Evolutionary conservation across 768 basidiomycete species (phyloP).

Genomic region (Amanita inopinata): DNA sequence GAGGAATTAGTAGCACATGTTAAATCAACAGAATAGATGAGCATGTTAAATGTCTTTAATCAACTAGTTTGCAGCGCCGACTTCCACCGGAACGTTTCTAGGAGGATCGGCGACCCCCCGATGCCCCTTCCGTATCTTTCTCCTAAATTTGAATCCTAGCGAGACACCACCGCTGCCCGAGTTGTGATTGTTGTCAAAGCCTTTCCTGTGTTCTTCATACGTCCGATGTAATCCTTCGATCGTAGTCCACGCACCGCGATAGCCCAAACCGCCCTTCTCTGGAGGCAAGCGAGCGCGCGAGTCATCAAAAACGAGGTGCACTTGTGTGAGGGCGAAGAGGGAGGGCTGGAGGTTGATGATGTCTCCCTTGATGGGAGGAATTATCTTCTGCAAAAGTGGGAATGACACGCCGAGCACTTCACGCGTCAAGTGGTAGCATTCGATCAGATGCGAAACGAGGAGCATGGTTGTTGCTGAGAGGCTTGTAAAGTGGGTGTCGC

Average conservation of each 20-base stretch:
- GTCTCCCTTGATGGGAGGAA: conserved; percentile 40
- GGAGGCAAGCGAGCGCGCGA: conserved; percentile 50
- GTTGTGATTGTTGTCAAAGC: conserved; percentile 26
- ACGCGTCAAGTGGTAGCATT: conserved; percentile 42
- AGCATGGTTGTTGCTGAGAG: conserved; percentile 60
- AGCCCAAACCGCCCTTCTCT: conserved; percentile 53
- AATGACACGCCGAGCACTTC: conserved; percentile 24
- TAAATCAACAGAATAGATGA: too few relatives aligned
- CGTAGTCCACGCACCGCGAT: conserved; percentile 48
- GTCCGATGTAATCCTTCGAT: conserved; percentile 50
- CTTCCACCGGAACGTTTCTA: not conserved
- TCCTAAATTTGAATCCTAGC: conserved; percentile 27
- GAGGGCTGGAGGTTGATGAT: conserved; percentile 50
- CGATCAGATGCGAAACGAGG: conserved; percentile 48
- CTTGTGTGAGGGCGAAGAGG: conserved; percentile 39
- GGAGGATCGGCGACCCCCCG: not conserved
- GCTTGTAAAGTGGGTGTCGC: conserved; percentile 42
- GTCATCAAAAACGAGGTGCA: conserved; percentile 57
- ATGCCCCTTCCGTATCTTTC: not conserved
- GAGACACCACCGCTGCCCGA: conserved; percentile 36
- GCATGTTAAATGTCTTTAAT: too few relatives aligned
- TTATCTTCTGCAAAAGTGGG: conserved; percentile 23
- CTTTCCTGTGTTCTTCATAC: conserved; percentile 35
- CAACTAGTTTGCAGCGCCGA: too few relatives aligned
- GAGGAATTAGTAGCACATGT: too few relatives aligned